Conservation (phyloP, 2,329 filamentous ascomycete species). For the Knoxdaviesia capensis region DNA sequence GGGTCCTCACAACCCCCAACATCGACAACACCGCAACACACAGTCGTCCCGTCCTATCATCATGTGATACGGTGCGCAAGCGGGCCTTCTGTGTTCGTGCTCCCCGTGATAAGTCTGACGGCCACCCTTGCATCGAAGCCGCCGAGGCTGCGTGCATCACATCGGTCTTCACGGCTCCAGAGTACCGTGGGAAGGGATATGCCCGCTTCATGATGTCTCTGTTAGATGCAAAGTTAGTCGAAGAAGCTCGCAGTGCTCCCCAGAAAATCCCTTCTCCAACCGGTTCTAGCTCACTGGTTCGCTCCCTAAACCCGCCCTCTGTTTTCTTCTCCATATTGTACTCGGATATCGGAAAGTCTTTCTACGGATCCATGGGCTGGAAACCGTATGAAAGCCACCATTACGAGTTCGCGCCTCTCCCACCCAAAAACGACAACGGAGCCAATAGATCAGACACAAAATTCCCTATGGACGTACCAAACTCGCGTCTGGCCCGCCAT, state of each 20-base stretch:
- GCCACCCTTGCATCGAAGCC: slow-evolving; percentile 1
- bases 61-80: slow-evolving; percentile 45
- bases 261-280: not conserved
- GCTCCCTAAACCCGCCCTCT: slow-evolving; percentile 8
- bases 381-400: slow-evolving; percentile 53
- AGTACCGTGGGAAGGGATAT: slow-evolving; percentile 53
- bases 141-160: slow-evolving; percentile 52
- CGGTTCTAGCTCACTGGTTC: not conserved
- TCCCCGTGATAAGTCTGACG: not conserved
- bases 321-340: slow-evolving; percentile 57
- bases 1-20: slow-evolving; percentile 36
- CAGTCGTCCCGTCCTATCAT: slow-evolving; percentile 33
- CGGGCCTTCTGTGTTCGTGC: slow-evolving; percentile 18
- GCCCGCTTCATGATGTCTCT: slow-evolving; percentile 56
- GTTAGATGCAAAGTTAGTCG: slow-evolving; percentile 24
- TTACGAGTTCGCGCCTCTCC: slow-evolving; percentile 32
- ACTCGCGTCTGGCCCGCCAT: slow-evolving; percentile 6
- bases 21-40: slow-evolving; percentile 12
- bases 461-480: slow-evolving; percentile 7
- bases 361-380: slow-evolving; percentile 67
- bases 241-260: slow-evolving; percentile 13
- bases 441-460: not conserved
- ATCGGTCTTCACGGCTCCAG: slow-evolving; percentile 55
- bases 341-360: slow-evolving; percentile 69
- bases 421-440: not conserved